Evolutionary conservation across 208 protist species (phyloP).

Genomic region (Leishmania amazonensis): DNA sequence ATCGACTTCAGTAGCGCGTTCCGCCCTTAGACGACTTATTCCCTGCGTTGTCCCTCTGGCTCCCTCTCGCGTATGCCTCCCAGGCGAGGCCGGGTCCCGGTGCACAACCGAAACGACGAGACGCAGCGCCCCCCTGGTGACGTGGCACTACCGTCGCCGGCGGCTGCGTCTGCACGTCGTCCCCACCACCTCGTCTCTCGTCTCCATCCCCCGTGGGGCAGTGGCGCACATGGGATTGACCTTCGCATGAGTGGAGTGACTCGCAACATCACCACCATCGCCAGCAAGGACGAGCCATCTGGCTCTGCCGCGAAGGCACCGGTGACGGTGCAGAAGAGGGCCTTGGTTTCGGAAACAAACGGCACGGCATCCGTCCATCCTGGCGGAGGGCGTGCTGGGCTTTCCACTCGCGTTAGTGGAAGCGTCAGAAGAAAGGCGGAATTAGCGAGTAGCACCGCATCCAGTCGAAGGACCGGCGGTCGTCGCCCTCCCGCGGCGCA

Average conservation of each 20-base stretch:
- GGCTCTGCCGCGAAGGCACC: neutral
- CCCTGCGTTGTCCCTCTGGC: neutral
- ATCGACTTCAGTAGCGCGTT: neutral
- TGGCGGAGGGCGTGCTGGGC: neutral
- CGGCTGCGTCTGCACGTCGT: slow-evolving; percentile 6
- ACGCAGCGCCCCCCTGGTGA: slow-evolving; percentile 17
- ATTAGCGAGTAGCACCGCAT: neutral
- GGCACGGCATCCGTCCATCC: neutral
- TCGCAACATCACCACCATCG: neutral
- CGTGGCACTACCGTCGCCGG: neutral
- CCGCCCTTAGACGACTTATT: neutral
- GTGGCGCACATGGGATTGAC: neutral
- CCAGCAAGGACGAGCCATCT: neutral
- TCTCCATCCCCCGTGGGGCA: slow-evolving; percentile 22
- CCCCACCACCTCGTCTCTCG: slow-evolving; percentile 32
- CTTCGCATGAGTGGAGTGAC: slow-evolving; percentile 2
- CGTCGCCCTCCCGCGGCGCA: neutral
- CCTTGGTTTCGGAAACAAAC: neutral
- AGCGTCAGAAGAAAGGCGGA: neutral
- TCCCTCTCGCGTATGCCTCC: slow-evolving; percentile 32
- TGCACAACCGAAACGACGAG: slow-evolving; percentile 6
- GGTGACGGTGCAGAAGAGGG: neutral
- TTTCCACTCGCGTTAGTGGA: neutral
- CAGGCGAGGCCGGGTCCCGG: neutral
- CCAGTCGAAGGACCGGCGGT: neutral